Evolutionary conservation across 352 stramenopile genomes (phyloP).

Genomic region (Phytophthora foliorum): DNA sequence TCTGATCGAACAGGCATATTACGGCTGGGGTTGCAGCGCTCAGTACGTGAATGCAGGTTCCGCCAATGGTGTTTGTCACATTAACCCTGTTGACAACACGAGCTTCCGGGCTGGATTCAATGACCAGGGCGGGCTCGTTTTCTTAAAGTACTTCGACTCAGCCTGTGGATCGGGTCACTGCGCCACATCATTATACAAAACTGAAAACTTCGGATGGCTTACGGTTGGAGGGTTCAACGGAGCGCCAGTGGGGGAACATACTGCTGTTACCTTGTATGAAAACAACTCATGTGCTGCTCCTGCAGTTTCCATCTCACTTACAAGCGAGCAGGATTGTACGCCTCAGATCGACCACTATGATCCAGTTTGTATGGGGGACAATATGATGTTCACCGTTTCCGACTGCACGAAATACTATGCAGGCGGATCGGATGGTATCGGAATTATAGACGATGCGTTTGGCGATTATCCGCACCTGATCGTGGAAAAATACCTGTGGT

Average conservation of each 20-base stretch:
- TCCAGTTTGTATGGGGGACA: background rate
- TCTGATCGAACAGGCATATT: background rate
- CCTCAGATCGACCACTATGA: constrained; percentile 11
- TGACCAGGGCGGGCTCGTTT: background rate
- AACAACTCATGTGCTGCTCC: background rate
- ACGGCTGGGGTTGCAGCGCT: background rate
- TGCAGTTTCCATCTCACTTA: background rate
- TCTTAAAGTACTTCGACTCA: background rate
- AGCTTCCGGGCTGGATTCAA: constrained; percentile 10
- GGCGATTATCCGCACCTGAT: constrained; percentile 3
- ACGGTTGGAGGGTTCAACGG: background rate
- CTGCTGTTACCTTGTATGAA: background rate
- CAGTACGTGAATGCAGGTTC: background rate
- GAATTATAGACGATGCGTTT: constrained; percentile 5
- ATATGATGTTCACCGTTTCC: background rate
- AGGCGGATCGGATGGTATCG: constrained; percentile 5
- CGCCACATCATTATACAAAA: background rate
- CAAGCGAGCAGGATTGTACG: background rate
- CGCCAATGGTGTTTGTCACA: constrained; percentile 10
- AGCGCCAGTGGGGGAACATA: background rate
- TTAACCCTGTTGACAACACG: constrained; percentile 1
- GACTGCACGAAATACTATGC: constrained; percentile 13
- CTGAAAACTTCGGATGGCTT: background rate
- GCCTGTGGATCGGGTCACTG: background rate
- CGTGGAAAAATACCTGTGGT: constrained; percentile 2